Percentiles rank a stretch among this genome's conserved stretches.
These are phyloP conservation scores for Penicillium sp. DNA, from an alignment of 2,329 filamentous ascomycete genomes.

Conservation along the genomic window DNA sequence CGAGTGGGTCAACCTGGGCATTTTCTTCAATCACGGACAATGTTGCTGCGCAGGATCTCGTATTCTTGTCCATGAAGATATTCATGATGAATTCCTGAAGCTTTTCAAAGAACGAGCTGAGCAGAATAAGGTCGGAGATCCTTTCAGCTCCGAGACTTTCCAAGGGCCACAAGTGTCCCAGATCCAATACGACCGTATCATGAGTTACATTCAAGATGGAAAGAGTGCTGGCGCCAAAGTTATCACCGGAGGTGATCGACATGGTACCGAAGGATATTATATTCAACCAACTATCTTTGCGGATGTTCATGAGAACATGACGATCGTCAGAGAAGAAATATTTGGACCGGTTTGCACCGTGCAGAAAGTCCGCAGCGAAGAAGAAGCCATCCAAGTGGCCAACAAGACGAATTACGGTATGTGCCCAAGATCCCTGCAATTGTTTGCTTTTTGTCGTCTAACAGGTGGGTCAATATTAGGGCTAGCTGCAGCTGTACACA, in stretches of 20 bases:
- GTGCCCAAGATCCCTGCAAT: slow-evolving; percentile 35
- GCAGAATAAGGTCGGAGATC: slow-evolving; percentile 77
- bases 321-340: slow-evolving; percentile 75
- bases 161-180: slow-evolving; percentile 83
- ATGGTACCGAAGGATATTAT: slow-evolving; percentile 79
- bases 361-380: slow-evolving; percentile 71
- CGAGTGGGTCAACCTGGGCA: slow-evolving; percentile 62
- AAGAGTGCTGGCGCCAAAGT: slow-evolving; percentile 66
- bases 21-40: slow-evolving; percentile 60
- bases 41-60: slow-evolving; percentile 62
- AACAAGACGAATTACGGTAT: slow-evolving; percentile 74
- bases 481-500: slow-evolving; percentile 75
- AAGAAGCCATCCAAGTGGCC: slow-evolving; percentile 66
- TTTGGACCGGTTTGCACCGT: slow-evolving; percentile 79
- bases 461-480: slow-evolving; percentile 56
- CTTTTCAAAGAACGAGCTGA: slow-evolving; percentile 74
- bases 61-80: slow-evolving; percentile 78
- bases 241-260: slow-evolving; percentile 66
- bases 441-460: slow-evolving; percentile 29
- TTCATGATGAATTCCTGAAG: slow-evolving; percentile 82
- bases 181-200: slow-evolving; percentile 82
- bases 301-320: slow-evolving; percentile 69
- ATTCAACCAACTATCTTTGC: slow-evolving; percentile 84
- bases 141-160: slow-evolving; percentile 75
- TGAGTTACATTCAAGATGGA: slow-evolving; percentile 70